Conservation (phyloP, 305 asterid species). For the Lippia alba region DNA sequence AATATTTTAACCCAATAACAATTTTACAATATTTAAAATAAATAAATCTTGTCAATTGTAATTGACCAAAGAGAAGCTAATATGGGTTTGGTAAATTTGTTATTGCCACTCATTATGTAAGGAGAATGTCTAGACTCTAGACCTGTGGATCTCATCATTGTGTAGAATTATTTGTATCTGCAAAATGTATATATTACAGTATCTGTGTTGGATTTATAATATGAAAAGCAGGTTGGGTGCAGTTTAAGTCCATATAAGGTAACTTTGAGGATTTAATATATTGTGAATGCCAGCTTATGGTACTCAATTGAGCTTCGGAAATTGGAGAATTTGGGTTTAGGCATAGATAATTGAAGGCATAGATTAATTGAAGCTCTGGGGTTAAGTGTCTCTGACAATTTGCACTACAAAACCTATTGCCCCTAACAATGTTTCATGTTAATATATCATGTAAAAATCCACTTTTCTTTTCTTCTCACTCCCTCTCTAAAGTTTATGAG, state of each 20-base stretch:
- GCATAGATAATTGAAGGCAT: too few species aligned
- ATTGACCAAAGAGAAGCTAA: conserved; percentile 18
- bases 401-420: neutral
- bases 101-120: neutral
- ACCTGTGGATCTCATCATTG: conserved; percentile 13
- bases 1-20: conserved; percentile 17
- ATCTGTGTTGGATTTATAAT: conserved; percentile 14
- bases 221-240: neutral
- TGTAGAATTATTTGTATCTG: neutral
- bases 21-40: conserved; percentile 23
- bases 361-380: neutral
- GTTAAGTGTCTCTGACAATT: neutral
- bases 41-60: conserved; percentile 9
- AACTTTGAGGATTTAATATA: neutral
- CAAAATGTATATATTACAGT: conserved; percentile 9
- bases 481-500: neutral
- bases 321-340: neutral
- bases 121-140: neutral
- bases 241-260: neutral
- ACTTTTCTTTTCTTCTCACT: neutral
- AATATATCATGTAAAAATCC: too few species aligned
- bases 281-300: neutral
- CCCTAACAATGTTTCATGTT: neutral
- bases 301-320: conserved; percentile 1
- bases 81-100: conserved; percentile 16